Percentiles rank a stretch among this genome's conserved stretches.
phyloP scores from a whole-genome alignment of 441 rosid genomes.

The Adansonia gregorii region DNA sequence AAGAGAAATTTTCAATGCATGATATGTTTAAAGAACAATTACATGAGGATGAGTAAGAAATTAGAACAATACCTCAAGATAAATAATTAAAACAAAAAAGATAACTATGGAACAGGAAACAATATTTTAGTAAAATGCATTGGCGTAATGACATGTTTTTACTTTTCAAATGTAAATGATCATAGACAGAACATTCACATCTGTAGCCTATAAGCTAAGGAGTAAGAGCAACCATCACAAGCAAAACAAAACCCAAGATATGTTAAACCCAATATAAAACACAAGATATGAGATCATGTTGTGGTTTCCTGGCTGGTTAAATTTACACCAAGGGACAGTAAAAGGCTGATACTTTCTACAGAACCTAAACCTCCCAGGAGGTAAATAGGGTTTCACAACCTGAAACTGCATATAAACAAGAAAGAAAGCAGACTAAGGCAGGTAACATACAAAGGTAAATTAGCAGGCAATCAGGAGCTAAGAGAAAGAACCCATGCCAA shows the following conservation, averaged over 20 bases:
- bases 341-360: not conserved
- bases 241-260: constrained; percentile 15
- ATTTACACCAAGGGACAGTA: not conserved
- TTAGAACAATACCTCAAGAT: not conserved
- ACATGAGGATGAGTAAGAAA: not conserved
- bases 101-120: not conserved
- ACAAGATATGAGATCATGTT: not conserved
- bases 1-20: not conserved
- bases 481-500: not conserved
- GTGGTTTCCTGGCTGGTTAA: constrained; percentile 9
- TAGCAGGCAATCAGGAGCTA: not conserved
- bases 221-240: not conserved
- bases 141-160: not conserved
- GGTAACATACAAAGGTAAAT: constrained; percentile 16
- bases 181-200: not conserved
- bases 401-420: constrained; percentile 3
- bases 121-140: constrained; percentile 11
- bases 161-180: not conserved
- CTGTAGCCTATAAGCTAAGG: not conserved
- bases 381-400: not conserved
- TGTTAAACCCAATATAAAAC: constrained; percentile 3
- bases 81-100: constrained; percentile 9
- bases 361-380: not conserved
- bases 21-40: constrained; percentile 13
- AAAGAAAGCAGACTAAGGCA: not conserved